Base-by-base conservation (phyloP, 2,329 filamentous ascomycete species). In the Aspergillus sp. region DNA sequence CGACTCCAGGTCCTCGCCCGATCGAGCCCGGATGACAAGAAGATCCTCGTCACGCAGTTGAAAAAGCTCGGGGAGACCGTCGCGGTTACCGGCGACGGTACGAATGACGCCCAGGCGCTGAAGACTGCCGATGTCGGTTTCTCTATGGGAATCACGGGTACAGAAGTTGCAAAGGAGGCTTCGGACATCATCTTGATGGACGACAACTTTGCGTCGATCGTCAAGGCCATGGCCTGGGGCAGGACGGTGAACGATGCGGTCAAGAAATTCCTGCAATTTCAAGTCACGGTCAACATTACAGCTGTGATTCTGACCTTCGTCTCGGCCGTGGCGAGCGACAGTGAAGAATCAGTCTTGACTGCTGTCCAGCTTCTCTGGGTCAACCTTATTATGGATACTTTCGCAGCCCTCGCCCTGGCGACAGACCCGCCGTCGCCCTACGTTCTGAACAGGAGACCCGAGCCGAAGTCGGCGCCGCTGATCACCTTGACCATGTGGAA, bases 131-230 rank as follows among this genome's bases (percentile, higher is more conserved):
- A 93, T 65, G 87, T 93, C 45, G 89, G 89, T 21, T 92, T 93
- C 72, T 90, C 88, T 16, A 93, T 93, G 89, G 89, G 89, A 60
- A 89, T 92, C 49, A 82, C 88, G 13, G 89, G 89, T 56, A 92
- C 89, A 0, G 89, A 92, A 69, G 88, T 93, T 36, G 89, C 89
- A 43, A 92, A 92, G 72, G 88, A 93, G 71, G 89, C 89, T 1
- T 92, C 89, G 6, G 87, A 88, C 34, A 93, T 93, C 56, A 91
- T 93, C 62, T 78, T 93, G 13, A 91, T 92, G 88, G 89, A 92
- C 66, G 89, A 93, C 72, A 92, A 92, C 74, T 93, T 93, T 71
- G 81, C 85, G 23, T 91, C 88, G n/a, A 93, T 92, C 56, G 87
- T 93, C 58, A 91, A 90, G 72, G 89, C 89, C 13, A 78, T 92